Conservation (phyloP, 345 rosid species). For the Aurinia saxatilis region DNA sequence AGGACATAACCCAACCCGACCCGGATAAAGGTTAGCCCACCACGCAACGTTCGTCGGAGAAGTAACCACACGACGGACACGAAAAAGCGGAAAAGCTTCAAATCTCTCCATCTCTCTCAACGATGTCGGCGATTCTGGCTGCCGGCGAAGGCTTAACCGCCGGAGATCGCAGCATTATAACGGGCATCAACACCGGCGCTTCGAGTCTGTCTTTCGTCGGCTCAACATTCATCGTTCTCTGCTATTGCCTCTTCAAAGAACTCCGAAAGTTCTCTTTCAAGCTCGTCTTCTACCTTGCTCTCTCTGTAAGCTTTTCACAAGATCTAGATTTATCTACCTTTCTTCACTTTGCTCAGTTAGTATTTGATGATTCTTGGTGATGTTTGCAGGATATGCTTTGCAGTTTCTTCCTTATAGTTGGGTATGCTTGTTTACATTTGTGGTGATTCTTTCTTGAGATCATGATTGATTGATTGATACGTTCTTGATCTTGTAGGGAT, state of each 20-base stretch:
- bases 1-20: neutral
- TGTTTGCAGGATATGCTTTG: conserved; percentile 84
- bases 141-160: conserved; percentile 42
- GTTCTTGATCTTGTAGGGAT: conserved; percentile 49
- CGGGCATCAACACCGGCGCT: conserved; percentile 61
- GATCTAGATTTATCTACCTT: conserved; percentile 2
- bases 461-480: neutral
- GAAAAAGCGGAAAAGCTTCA: neutral
- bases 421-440: conserved; percentile 36
- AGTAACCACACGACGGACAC: conserved; percentile 22
- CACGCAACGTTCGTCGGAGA: conserved; percentile 19
- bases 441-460: neutral
- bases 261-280: conserved; percentile 97
- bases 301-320: conserved; percentile 48
- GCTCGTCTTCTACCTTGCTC: conserved; percentile 94
- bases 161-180: conserved; percentile 48
- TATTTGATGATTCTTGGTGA: neutral
- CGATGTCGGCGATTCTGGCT: conserved; percentile 19
- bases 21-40: conserved; percentile 18
- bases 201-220: conserved; percentile 80
- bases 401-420: conserved; percentile 88
- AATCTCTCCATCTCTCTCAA: neutral
- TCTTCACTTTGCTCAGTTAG: too few relatives aligned
- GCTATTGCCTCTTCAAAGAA: conserved; percentile 85
- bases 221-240: conserved; percentile 81